Evolutionary conservation across 2,329 filamentous ascomycete species (phyloP).

Genomic region (Exophiala phaeomuriformis): DNA sequence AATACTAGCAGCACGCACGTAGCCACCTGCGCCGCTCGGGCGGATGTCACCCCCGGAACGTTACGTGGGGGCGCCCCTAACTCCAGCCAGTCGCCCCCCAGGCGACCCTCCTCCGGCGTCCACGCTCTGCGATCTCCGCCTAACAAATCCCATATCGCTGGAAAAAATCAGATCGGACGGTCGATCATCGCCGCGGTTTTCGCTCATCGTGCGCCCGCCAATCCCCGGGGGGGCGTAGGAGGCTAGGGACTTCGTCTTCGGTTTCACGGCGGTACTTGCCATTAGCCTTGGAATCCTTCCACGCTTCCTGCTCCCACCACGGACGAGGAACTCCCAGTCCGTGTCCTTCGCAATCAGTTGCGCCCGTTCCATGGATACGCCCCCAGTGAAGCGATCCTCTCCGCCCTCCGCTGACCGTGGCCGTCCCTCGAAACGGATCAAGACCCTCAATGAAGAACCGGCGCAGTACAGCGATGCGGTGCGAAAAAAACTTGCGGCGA

Average conservation of each 20-base stretch:
- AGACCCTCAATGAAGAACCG: conserved; percentile 24
- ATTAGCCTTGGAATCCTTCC: conserved; percentile 3
- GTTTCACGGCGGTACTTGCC: conserved; percentile 13
- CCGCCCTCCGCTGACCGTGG: conserved; percentile 16
- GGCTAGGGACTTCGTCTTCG: background rate
- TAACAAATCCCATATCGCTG: too few species aligned
- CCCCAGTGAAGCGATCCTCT: conserved; percentile 13
- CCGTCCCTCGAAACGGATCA: conserved; percentile 25
- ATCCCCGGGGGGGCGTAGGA: background rate
- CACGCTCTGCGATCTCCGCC: too few species aligned
- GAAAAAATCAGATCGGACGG: background rate
- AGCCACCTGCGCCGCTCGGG: too few species aligned
- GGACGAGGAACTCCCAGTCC: background rate
- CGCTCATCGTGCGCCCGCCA: conserved; percentile 3
- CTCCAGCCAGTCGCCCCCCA: too few species aligned
- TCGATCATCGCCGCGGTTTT: background rate
- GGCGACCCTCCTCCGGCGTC: too few species aligned
- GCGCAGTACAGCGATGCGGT: conserved; percentile 41
- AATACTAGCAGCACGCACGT: too few species aligned
- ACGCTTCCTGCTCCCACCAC: background rate
- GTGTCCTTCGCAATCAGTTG: background rate
- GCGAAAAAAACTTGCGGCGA: conserved; percentile 46
- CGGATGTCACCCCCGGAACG: too few species aligned
- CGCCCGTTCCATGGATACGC: conserved; percentile 14
- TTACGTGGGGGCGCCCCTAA: too few species aligned